Conservation (phyloP, 495 filamentous ascomycete genomes). For the Penicillium arizonense region DNA sequence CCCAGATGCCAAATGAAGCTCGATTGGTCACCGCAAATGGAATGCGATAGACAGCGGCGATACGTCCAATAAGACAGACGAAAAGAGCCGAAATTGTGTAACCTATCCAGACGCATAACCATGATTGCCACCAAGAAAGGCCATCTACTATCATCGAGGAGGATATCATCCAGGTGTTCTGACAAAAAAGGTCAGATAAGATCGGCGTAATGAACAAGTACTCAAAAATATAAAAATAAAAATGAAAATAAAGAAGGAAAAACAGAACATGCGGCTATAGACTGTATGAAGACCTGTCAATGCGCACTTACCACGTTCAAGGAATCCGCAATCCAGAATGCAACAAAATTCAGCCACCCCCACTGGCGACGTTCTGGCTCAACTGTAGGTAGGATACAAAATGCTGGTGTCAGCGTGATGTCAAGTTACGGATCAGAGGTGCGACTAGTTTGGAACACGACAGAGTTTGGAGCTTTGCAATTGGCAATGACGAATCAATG, state of each 20-base stretch:
- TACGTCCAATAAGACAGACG: constrained; percentile 72
- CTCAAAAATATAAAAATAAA: background rate
- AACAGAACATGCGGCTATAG: background rate
- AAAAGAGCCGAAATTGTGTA: constrained; percentile 73
- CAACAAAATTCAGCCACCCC: constrained; percentile 84
- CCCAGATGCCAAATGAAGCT: constrained; percentile 81
- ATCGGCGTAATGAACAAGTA: too few species aligned
- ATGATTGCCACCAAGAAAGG: constrained; percentile 90
- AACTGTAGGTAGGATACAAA: constrained; percentile 39
- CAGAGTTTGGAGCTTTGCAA: background rate
- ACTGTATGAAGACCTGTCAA: too few species aligned
- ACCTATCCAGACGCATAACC: constrained; percentile 80
- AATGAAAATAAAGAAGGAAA: too few species aligned
- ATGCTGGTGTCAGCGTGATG: background rate
- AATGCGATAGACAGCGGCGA: constrained; percentile 80
- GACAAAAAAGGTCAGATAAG: background rate
- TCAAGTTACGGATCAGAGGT: background rate
- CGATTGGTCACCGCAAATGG: constrained; percentile 76
- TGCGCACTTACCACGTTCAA: constrained; percentile 70
- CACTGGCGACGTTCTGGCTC: constrained; percentile 79
- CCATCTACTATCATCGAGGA: constrained; percentile 73
- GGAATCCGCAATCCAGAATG: constrained; percentile 87
- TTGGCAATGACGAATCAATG: background rate
- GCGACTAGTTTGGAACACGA: background rate
- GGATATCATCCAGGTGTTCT: constrained; percentile 93